Conservation (phyloP, 73 alveolate genomes). For the Blepharisma japonicum region DNA sequence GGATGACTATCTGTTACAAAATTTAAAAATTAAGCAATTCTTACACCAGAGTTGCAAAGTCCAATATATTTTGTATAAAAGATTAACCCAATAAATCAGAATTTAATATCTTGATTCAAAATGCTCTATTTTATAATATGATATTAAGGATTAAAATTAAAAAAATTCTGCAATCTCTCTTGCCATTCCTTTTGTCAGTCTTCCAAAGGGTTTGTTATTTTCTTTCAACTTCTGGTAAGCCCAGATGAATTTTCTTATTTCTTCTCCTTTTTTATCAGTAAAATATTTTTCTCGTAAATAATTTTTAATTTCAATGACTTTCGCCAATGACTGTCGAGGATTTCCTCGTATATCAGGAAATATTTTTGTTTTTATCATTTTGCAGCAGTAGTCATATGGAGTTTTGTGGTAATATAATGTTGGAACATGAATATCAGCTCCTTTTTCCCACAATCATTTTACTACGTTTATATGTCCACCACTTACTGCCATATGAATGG, state of each 20-base stretch:
- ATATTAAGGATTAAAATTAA: neutral
- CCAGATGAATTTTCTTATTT: neutral
- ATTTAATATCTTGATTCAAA: neutral
- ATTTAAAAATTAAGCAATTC: too few species aligned
- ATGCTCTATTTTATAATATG: neutral
- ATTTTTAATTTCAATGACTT: neutral
- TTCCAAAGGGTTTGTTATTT: neutral
- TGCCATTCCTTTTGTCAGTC: neutral
- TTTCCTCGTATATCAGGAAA: neutral
- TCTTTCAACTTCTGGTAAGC: neutral
- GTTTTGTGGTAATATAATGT: neutral
- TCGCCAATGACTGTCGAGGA: neutral
- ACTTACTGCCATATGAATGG: slow-evolving; percentile 3
- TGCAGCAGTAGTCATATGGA: neutral
- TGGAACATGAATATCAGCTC: neutral
- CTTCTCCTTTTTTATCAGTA: neutral
- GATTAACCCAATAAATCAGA: neutral
- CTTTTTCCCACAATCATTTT: slow-evolving; percentile 11
- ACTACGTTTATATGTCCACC: neutral
- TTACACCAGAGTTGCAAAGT: too few species aligned
- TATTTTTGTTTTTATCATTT: neutral
- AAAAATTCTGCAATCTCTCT: neutral
- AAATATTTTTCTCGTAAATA: neutral
- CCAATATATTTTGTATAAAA: too few species aligned
- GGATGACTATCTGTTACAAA: too few species aligned